These are phyloP conservation scores for Furcasterigmium sp. DNA, from an alignment of 2,329 filamentous ascomycete species.

Conservation along the genomic window DNA sequence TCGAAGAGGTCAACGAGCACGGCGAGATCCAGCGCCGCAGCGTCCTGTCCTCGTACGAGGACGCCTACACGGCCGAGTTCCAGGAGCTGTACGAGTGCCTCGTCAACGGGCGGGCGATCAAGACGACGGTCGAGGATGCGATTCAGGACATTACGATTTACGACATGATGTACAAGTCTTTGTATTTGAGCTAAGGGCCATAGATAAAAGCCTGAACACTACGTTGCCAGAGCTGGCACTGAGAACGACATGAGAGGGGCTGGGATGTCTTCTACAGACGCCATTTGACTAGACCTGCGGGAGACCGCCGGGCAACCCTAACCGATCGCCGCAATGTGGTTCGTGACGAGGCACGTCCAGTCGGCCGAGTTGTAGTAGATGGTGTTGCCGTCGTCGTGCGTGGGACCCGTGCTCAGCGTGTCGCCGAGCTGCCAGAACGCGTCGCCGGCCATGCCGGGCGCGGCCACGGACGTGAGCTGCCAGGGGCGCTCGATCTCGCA, in stretches of 20 bases:
- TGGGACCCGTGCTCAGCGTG: conserved; percentile 31
- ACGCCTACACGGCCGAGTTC: conserved; percentile 20
- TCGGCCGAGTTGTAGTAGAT: conserved; percentile 35
- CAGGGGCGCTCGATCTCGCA: conserved; percentile 44
- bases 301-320: conserved; percentile 3
- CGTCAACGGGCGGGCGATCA: conserved; percentile 13
- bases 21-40: conserved; percentile 25
- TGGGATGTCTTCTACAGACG: too few species aligned
- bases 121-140: conserved; percentile 19
- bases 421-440: conserved; percentile 38
- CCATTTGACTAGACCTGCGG: too few species aligned
- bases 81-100: conserved; percentile 14
- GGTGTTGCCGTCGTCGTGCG: conserved; percentile 37
- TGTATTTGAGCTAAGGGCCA: too few species aligned
- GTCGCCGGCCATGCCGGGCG: conserved; percentile 26
- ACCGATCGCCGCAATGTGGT: conserved; percentile 27
- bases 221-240: too few species aligned
- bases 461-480: conserved; percentile 23
- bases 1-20: conserved; percentile 24
- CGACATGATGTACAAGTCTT: conserved; percentile 15
- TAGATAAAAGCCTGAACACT: too few species aligned
- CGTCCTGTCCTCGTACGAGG: conserved; percentile 20
- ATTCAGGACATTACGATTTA: conserved; percentile 16
- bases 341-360: conserved; percentile 36
- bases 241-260: too few species aligned